Base-by-base conservation (phyloP, 2,329 filamentous ascomycete species). In the Alternaria sp. region DNA sequence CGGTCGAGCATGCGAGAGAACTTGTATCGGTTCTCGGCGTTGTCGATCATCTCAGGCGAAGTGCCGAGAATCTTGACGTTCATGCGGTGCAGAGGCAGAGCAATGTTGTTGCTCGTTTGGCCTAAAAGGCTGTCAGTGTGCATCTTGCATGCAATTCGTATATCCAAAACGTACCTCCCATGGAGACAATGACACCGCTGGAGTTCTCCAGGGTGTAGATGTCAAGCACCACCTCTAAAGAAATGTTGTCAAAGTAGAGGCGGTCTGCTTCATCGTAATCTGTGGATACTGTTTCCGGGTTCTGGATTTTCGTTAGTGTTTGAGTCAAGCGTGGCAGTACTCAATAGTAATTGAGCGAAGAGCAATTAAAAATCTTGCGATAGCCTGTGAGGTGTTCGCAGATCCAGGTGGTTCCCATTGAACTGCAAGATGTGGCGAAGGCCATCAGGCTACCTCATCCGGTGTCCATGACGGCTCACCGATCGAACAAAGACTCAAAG, bases 31-130 rank as follows among this genome's bases (percentile, higher is more conserved):
- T 99, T 98, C 83, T 99, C 95, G 1, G 95, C 95, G 34, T 87
- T 92, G 77, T 99, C 95, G 73, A 99, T 98, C 94, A 98, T 98
- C 79, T 99, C 95, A 9, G 95, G 95, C 0, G 94, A 97, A 2
- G 95, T 99, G 68, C 95, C 95, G 4, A 98, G 84, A 34, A 98
- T 89, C 81, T 94, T 96, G 74, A 97, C 91, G 62, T 96, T 95
- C 49, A 93, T 85, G 64, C 94, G 90, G 77, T 93, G 89, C 21
- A 99, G 85, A 3, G 92, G 91, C 50, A 98, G 84, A 2, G 95
- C 93, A 71, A 99, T 97, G 82, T 98, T 98, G 85, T 98, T 98
- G 2, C 95, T 94, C 0, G 92, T 96, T 77, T 99, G 95, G 8
- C 95, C 17, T 17, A 17, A 17, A 17, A 17, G 17, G 17, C 17